These are phyloP conservation scores for Candida oleophila DNA, from an alignment of 805 yeast species.

Conservation along the genomic window DNA sequence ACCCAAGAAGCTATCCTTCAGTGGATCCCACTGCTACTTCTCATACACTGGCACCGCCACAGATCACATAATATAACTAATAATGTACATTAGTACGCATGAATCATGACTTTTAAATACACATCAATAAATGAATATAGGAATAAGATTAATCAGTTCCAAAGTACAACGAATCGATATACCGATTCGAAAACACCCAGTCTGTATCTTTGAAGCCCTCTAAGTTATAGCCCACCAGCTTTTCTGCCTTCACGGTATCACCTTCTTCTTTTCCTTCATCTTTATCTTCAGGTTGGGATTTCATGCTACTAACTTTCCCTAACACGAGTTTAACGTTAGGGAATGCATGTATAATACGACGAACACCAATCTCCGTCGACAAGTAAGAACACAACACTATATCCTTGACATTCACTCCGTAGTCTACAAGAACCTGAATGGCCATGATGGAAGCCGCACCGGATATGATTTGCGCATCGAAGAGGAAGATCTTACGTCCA, in stretches of 20 bases:
- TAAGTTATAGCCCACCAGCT: slow-evolving; percentile 23
- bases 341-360: slow-evolving; percentile 73
- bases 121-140: too few relatives aligned
- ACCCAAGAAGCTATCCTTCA: slow-evolving; percentile 23
- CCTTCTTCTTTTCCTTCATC: slow-evolving; percentile 18
- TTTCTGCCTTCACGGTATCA: slow-evolving; percentile 30
- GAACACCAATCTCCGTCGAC: slow-evolving; percentile 76
- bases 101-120: background rate
- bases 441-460: slow-evolving; percentile 98
- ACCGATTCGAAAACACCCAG: slow-evolving; percentile 65
- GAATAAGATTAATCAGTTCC: slow-evolving; percentile 48
- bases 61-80: background rate
- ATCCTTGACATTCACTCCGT: slow-evolving; percentile 59
- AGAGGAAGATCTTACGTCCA: slow-evolving; percentile 53
- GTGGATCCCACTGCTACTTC: background rate
- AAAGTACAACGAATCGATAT: slow-evolving; percentile 73
- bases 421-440: slow-evolving; percentile 80
- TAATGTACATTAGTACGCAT: background rate
- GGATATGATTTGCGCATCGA: slow-evolving; percentile 85
- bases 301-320: slow-evolving; percentile 56
- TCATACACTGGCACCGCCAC: background rate
- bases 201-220: slow-evolving; percentile 47
- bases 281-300: background rate
- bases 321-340: slow-evolving; percentile 66
- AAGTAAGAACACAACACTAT: slow-evolving; percentile 69